A percentile compares a stretch with the other conserved stretches of the same genome.
phyloP scores from a whole-genome alignment of 441 rosid species.

The Arabidopsis lyrata region DNA sequence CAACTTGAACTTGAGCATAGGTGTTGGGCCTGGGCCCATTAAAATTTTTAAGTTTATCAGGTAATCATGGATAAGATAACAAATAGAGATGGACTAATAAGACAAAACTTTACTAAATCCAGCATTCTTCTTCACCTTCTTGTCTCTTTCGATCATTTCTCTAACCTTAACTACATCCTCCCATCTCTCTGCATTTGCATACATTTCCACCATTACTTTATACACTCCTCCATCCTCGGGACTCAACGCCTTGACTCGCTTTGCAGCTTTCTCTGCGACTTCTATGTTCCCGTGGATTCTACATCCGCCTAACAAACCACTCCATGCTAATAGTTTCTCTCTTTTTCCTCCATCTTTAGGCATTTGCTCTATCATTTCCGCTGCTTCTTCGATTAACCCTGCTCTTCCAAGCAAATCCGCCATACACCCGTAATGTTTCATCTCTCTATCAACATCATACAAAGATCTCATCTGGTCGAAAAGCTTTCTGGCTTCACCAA shows the following conservation, averaged over 20 bases:
- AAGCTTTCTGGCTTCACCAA: constrained; percentile 61
- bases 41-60: no score
- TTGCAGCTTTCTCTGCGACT: constrained; percentile 70
- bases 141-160: constrained; percentile 46
- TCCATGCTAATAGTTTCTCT: constrained; percentile 62
- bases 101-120: constrained; percentile 57
- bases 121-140: constrained; percentile 56
- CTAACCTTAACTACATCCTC: constrained; percentile 70
- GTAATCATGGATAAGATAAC: no score
- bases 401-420: constrained; percentile 75
- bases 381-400: constrained; percentile 65
- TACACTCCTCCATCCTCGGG: constrained; percentile 83
- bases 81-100: not conserved
- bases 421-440: constrained; percentile 78
- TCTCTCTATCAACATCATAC: constrained; percentile 55
- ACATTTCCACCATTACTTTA: constrained; percentile 66
- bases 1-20: not conserved
- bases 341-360: constrained; percentile 56
- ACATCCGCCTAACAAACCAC: constrained; percentile 77
- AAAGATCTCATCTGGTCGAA: constrained; percentile 62
- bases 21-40: constrained; percentile 35
- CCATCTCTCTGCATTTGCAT: constrained; percentile 70
- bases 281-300: constrained; percentile 70
- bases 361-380: constrained; percentile 60
- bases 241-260: constrained; percentile 58